Base-by-base conservation (phyloP, 1,284 basidiomycete species). In the Xerocomus amazonicus region DNA sequence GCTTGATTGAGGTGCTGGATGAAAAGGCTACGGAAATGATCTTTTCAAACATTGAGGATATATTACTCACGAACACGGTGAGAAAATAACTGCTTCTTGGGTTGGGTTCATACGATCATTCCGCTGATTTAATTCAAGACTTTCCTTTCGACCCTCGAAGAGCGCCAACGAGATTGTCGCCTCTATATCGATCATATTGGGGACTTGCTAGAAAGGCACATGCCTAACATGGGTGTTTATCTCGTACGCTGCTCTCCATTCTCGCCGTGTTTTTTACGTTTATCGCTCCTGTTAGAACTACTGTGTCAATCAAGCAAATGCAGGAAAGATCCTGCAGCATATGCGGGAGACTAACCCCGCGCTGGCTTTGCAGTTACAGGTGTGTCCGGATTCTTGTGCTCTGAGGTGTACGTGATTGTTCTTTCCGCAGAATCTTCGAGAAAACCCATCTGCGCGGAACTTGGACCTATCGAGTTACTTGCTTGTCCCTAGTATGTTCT, bases 41-140 rank as follows among this genome's bases (percentile, higher is more conserved):
- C 29, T 98, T 98, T 63, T 90, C 90, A 13, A 97, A 97, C 59
- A 78, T 97, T 27, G 94, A 97, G 62, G 92, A 95, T 57, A 86
- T 96, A 48, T 73, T 96, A 8, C 71, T 96, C 26, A 87, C 83
- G 47, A 94, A 95, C 61, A 94, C 91, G 16, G 88, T 90, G 58
- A 53, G 79, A 8, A 5, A 6, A 40, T 19, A 4, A 0, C 62
- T 6, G 6, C 17, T 28, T 28, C 0, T 42, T 29, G 16, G 8
- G 26, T 29, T 12, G n/a, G 16, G 31, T 7, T 8, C 29, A 0
- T 39, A 3, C 13, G 8, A 45, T 35, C n/a, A 7, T 23, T 48
- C 32, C 40, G 17, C 9, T 42, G 34, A 29, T 29, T 43, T 4
- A 2, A 3, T 45, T 23, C 6, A 42, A 90, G 81, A 77, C 83